These are phyloP conservation scores for Mortierella polycephala DNA, from an alignment of 371 early-diverging fungal genomes.

Conservation along the genomic window DNA sequence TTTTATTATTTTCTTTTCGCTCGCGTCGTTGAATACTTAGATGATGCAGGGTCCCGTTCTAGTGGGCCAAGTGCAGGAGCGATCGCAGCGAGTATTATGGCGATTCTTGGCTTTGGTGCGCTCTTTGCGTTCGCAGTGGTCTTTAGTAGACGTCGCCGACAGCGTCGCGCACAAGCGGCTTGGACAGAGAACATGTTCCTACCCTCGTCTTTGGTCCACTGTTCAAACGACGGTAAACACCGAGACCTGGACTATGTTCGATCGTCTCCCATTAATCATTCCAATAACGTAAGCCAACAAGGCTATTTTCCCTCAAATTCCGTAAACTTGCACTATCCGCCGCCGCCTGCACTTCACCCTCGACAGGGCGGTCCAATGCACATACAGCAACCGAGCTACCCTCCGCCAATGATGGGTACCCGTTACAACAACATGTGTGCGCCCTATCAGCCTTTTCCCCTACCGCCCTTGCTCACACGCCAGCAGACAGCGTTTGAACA, in stretches of 20 bases:
- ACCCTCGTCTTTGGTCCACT: conserved; percentile 32
- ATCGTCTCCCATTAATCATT: conserved; percentile 18
- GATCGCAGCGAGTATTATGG: conserved; percentile 28
- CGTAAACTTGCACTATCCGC: conserved; percentile 24
- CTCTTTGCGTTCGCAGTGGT: conserved; percentile 35
- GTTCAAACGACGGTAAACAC: conserved; percentile 38
- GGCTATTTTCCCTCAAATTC: conserved; percentile 5
- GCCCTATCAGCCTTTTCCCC: conserved; percentile 23
- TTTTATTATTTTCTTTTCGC: not conserved
- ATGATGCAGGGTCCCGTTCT: not conserved
- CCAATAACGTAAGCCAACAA: conserved; percentile 9
- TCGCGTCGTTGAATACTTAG: not conserved
- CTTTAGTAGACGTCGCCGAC: conserved; percentile 35
- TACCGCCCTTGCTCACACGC: conserved; percentile 10
- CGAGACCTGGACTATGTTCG: conserved; percentile 40
- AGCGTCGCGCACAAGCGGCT: conserved; percentile 29
- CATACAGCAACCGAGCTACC: conserved; percentile 35
- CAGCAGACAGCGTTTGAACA: conserved; percentile 7
- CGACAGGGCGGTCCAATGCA: conserved; percentile 34
- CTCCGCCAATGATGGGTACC: conserved; percentile 21
- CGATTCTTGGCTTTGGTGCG: conserved; percentile 21
- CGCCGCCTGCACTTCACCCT: conserved; percentile 36
- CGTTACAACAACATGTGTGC: conserved; percentile 25
- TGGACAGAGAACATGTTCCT: conserved; percentile 48
- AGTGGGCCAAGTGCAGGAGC: conserved; percentile 19